These are phyloP conservation scores for Globisporangium splendens DNA, from an alignment of 352 stramenopile species.

Conservation along the genomic window DNA sequence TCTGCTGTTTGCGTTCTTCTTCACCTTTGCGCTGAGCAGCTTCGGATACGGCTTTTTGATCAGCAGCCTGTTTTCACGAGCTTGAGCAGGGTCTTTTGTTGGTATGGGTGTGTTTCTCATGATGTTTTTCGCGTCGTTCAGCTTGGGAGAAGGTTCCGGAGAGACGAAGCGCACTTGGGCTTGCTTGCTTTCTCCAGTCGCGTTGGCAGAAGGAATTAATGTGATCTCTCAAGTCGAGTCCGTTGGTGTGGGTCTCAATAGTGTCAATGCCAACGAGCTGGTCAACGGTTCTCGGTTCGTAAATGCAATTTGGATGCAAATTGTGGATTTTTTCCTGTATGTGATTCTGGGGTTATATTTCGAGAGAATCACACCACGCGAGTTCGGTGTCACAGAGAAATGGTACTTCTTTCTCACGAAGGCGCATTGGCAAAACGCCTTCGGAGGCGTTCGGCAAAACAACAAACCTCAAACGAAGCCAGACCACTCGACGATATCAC, in stretches of 20 bases:
- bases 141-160: too few relatives aligned
- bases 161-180: constrained; percentile 22
- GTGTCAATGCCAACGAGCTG: constrained; percentile 30
- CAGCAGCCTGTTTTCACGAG: constrained; percentile 56
- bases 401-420: constrained; percentile 89
- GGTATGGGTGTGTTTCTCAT: constrained; percentile 75
- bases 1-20: constrained; percentile 67
- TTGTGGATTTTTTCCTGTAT: constrained; percentile 89
- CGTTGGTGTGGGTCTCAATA: constrained; percentile 34
- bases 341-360: constrained; percentile 85
- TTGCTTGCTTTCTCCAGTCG: constrained; percentile 64
- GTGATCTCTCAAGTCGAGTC: constrained; percentile 66
- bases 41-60: constrained; percentile 76
- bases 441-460: constrained; percentile 36
- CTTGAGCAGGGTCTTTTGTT: constrained; percentile 54
- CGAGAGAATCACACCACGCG: constrained; percentile 88
- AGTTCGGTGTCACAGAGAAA: constrained; percentile 86
- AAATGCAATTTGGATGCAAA: constrained; percentile 74
- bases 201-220: constrained; percentile 63
- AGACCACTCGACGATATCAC: neutral
- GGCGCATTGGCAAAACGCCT: constrained; percentile 54
- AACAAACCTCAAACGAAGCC: constrained; percentile 5
- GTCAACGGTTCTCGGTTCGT: constrained; percentile 52
- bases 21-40: constrained; percentile 70
- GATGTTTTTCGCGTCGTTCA: constrained; percentile 74